phyloP scores from a whole-genome alignment of 164 flowering plant species.

The Annona cherimola region DNA sequence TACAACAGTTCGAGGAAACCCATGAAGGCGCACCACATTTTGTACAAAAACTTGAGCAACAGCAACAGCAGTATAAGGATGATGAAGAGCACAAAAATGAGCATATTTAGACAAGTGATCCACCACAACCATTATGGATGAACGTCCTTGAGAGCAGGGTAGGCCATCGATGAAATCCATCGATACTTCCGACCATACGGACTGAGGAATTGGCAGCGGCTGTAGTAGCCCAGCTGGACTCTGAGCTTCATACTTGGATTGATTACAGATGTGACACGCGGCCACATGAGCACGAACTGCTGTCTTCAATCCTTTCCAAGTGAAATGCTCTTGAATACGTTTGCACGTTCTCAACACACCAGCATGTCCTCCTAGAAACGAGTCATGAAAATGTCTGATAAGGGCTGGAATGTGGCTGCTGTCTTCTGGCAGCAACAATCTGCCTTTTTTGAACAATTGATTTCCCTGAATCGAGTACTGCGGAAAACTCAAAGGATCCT shows the following conservation, averaged over 20 bases:
- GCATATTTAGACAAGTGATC: neutral
- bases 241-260: neutral
- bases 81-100: neutral
- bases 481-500: no score
- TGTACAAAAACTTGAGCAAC: neutral
- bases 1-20: neutral
- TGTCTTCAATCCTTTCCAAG: neutral
- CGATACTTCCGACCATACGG: neutral
- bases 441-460: no score
- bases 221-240: neutral
- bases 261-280: neutral
- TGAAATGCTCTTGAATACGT: neutral
- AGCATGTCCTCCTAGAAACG: neutral
- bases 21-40: neutral
- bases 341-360: neutral
- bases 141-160: neutral
- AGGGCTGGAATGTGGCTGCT: no score
- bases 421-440: neutral
- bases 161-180: constrained; percentile 4
- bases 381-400: neutral
- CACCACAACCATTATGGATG: neutral
- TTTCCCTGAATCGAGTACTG: no score
- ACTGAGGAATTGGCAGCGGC: neutral
- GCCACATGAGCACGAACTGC: neutral
- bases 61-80: neutral